Conservation (phyloP, 2,329 filamentous ascomycete species). For the Pestalotiopsis sp. region DNA sequence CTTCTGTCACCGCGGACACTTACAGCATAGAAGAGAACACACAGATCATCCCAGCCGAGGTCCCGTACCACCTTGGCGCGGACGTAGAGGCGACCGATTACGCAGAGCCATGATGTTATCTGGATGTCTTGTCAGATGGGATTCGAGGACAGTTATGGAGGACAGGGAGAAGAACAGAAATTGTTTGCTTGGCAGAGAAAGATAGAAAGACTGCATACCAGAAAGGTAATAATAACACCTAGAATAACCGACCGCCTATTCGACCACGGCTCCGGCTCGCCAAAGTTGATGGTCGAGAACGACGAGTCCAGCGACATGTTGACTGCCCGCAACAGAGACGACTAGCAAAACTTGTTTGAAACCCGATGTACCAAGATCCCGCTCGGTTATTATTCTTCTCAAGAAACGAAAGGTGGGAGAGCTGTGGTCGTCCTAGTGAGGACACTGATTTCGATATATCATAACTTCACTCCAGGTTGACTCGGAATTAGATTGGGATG, state of each 20-base stretch:
- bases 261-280: constrained; percentile 27
- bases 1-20: not conserved
- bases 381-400: not conserved
- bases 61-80: constrained; percentile 21
- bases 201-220: constrained; percentile 18
- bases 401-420: constrained; percentile 2
- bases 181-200: not conserved
- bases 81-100: constrained; percentile 26
- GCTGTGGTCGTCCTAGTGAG: not conserved
- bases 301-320: constrained; percentile 4
- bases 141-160: no score
- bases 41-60: constrained; percentile 26
- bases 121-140: constrained; percentile 12
- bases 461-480: not conserved
- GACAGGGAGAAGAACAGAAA: not conserved
- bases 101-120: constrained; percentile 29
- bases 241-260: constrained; percentile 28
- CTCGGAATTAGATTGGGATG: not conserved
- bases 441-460: not conserved
- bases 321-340: not conserved
- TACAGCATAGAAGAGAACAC: constrained; percentile 22
- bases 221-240: constrained; percentile 27
- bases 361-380: constrained; percentile 4
- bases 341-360: not conserved
- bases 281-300: constrained; percentile 20